A percentile compares a stretch with the other conserved stretches of the same genome.
These are phyloP conservation scores for Diaporthe eres DNA, from an alignment of 2,329 filamentous ascomycete genomes.

Conservation along the genomic window DNA sequence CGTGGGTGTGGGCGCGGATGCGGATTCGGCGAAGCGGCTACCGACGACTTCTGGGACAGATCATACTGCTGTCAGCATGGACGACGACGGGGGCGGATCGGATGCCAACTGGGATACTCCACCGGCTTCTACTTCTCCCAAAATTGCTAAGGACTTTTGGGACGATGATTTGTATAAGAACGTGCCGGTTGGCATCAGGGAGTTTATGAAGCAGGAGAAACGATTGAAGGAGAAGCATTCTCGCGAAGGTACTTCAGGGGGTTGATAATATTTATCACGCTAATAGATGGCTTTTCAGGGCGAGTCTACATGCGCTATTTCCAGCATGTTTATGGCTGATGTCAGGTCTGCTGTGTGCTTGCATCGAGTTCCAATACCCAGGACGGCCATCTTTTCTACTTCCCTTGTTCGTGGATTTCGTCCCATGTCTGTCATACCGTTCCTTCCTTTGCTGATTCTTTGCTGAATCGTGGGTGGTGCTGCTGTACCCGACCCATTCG, in stretches of 20 bases:
- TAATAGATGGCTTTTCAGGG: conserved; percentile 20
- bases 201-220: conserved; percentile 99
- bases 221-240: conserved; percentile 82
- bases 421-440: background rate
- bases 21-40: conserved; percentile 36
- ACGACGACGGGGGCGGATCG: conserved; percentile 84
- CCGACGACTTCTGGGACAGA: conserved; percentile 45
- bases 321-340: background rate
- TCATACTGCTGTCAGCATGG: conserved; percentile 71
- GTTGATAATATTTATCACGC: conserved; percentile 47
- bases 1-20: conserved; percentile 3
- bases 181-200: conserved; percentile 91
- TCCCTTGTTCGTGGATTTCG: background rate
- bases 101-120: conserved; percentile 74
- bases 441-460: background rate
- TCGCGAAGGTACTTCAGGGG: conserved; percentile 65
- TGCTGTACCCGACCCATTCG: no score
- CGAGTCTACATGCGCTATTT: background rate
- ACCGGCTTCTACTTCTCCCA: conserved; percentile 51
- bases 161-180: conserved; percentile 80
- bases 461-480: background rate
- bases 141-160: conserved; percentile 67
- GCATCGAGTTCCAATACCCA: background rate
- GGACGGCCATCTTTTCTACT: background rate
- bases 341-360: background rate